Evolutionary conservation across 169 alveolate genomes (phyloP), one percentile per base, ranked within the genome.

Genomic region (Plasmodium yoelii): DNA sequence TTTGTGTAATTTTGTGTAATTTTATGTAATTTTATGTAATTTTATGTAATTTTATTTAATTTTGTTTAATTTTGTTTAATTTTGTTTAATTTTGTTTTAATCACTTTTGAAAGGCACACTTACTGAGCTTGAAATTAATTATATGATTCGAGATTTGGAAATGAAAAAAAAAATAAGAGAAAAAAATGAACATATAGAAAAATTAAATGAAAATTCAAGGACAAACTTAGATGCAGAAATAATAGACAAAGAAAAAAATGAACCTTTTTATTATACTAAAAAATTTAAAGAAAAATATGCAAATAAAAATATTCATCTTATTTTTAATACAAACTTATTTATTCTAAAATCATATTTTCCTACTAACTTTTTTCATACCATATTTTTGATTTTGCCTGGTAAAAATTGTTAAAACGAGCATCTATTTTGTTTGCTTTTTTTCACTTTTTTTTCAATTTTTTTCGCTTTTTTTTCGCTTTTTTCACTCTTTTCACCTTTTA

Each of bases 321-420:
- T 75, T 2, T 75, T 60, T 68, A 60, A 55, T 13, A 51, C 75
- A 5, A 75, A 75, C 51, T 63, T 75, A 44, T 75, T 75, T 75
- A 4, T 15, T 10, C 55, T 75, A 53, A 53, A 47, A 13, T 9
- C 56, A 5, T 68, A 61, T 22, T 75, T 75, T 18, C 88, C 88
- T 1, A 75, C 46, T 8, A 10, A 51, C n/a, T 75, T 75, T 65
- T 75, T 75, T 56, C 19, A 39, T 9, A 61, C 88, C 12, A 67
- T 75, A 15, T 75, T 46, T 75, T 19, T 75, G 67, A 55, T 75
- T 13, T 74, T 75, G 10, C 88, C 88, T 22, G 88, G 88, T 75
- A 53, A 63, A 15, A n/a, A 18, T n/a, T 34, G 8, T 26, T 56
- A 1, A 28, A 57, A 13, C 44, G 24, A 12, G 0, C 59, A 65